Evolutionary conservation across 805 yeast genomes (phyloP).

Genomic region (Isabelozyma rhagii): DNA sequence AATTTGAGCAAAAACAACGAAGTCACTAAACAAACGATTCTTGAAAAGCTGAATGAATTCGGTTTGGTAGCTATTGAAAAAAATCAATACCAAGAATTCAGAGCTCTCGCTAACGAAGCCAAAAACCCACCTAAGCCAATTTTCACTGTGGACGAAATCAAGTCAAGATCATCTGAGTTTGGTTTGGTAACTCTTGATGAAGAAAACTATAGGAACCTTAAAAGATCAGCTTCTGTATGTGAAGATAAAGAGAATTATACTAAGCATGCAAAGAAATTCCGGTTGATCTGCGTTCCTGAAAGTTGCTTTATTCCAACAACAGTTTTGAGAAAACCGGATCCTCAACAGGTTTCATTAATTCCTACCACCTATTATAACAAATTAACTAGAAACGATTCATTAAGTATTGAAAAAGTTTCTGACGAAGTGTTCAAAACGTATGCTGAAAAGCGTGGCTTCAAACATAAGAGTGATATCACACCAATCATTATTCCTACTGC

Average conservation of each 20-base stretch:
- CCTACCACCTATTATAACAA: conserved; percentile 65
- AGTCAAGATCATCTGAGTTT: conserved; percentile 35
- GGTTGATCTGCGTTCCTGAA: conserved; percentile 55
- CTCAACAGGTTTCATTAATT: conserved; percentile 55
- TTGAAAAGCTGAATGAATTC: conserved; percentile 23
- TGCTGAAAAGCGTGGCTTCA: conserved; percentile 50
- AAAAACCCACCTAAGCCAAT: not conserved
- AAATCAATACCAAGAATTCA: conserved; percentile 26
- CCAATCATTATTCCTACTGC: conserved; percentile 18
- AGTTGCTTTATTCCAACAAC: conserved; percentile 64
- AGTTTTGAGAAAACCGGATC: conserved; percentile 52
- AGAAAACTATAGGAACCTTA: conserved; percentile 6
- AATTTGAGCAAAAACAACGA: conserved; percentile 11
- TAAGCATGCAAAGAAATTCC: conserved; percentile 41
- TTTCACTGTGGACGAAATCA: not conserved
- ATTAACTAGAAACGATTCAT: conserved; percentile 43
- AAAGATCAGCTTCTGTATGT: conserved; percentile 12
- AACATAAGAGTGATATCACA: conserved; percentile 19
- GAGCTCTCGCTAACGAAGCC: conserved; percentile 6
- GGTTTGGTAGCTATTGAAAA: conserved; percentile 29
- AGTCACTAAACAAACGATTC: conserved; percentile 19
- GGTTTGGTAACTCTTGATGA: conserved; percentile 24
- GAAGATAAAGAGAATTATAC: conserved; percentile 24
- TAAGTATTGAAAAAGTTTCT: conserved; percentile 42
- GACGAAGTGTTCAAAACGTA: conserved; percentile 44